Conservation (phyloP, 2,329 filamentous ascomycete genomes). For the Phyllosticta paracitricarpa region DNA sequence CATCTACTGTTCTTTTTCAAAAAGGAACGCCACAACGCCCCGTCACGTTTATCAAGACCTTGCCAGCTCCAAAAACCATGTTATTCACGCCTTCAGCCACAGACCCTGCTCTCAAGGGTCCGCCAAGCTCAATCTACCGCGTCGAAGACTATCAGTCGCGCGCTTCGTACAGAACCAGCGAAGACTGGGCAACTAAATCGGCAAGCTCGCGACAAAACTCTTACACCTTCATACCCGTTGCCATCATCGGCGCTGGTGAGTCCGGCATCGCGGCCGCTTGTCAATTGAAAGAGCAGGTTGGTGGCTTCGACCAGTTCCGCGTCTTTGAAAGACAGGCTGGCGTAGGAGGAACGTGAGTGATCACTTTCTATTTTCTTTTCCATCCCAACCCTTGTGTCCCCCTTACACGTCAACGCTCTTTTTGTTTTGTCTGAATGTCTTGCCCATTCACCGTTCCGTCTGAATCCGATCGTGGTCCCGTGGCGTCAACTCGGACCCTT, state of each 20-base stretch:
- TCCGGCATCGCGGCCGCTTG: slow-evolving; percentile 54
- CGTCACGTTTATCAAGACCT: neutral
- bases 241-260: slow-evolving; percentile 52
- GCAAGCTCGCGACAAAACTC: neutral
- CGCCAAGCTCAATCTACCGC: neutral
- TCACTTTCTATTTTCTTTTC: neutral
- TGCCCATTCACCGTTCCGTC: neutral
- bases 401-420: neutral
- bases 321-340: slow-evolving; percentile 50
- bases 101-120: neutral
- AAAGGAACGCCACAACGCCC: neutral
- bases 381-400: neutral
- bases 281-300: slow-evolving; percentile 46
- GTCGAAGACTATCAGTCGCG: neutral
- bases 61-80: neutral
- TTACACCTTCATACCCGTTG: slow-evolving; percentile 34
- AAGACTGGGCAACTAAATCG: neutral
- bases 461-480: neutral
- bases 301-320: slow-evolving; percentile 47
- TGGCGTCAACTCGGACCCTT: neutral
- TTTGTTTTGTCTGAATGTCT: neutral
- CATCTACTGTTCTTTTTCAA: neutral
- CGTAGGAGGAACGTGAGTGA: slow-evolving; percentile 45
- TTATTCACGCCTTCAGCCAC: neutral
- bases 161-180: neutral